phyloP scores from a whole-genome alignment of 805 yeast genomes.

The Metschnikowia picachoensis region DNA sequence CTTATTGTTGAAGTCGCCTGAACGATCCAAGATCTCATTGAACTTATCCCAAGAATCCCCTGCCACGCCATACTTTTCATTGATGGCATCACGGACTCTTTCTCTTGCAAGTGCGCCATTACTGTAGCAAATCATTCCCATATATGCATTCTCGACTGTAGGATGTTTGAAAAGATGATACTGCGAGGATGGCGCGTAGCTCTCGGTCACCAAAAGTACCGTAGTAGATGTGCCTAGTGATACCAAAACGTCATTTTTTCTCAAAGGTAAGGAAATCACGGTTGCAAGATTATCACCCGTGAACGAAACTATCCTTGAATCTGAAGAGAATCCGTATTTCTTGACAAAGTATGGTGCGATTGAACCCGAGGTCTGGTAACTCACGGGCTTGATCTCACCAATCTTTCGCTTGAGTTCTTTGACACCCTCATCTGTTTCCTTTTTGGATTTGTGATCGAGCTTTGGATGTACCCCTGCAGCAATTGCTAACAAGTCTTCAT shows the following conservation, averaged over 20 bases:
- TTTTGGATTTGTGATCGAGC: constrained; percentile 33
- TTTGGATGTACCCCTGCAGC: constrained; percentile 49
- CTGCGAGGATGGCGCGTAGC: constrained; percentile 71
- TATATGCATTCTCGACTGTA: constrained; percentile 65
- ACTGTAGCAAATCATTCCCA: constrained; percentile 95
- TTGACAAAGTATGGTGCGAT: constrained; percentile 58
- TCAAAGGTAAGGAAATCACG: constrained; percentile 73
- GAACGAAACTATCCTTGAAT: constrained; percentile 66
- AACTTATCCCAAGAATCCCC: constrained; percentile 58
- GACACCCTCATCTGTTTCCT: constrained; percentile 26
- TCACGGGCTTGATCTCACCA: constrained; percentile 50
- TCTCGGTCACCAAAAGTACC: constrained; percentile 72
- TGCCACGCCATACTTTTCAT: constrained; percentile 36
- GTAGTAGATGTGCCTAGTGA: constrained; percentile 94
- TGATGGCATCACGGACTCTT: constrained; percentile 59
- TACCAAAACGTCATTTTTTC: constrained; percentile 70
- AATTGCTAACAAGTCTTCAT: constrained; percentile 51
- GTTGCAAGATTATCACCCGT: constrained; percentile 94
- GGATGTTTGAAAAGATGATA: constrained; percentile 89
- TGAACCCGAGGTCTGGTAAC: constrained; percentile 46
- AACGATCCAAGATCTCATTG: constrained; percentile 46
- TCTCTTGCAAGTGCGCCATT: constrained; percentile 90
- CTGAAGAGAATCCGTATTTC: constrained; percentile 57
- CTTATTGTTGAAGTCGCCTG: constrained; percentile 36
- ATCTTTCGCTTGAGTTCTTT: constrained; percentile 46